Evolutionary conservation across 2,329 filamentous ascomycete species (phyloP).

Genomic region (Aspergillus sp.): DNA sequence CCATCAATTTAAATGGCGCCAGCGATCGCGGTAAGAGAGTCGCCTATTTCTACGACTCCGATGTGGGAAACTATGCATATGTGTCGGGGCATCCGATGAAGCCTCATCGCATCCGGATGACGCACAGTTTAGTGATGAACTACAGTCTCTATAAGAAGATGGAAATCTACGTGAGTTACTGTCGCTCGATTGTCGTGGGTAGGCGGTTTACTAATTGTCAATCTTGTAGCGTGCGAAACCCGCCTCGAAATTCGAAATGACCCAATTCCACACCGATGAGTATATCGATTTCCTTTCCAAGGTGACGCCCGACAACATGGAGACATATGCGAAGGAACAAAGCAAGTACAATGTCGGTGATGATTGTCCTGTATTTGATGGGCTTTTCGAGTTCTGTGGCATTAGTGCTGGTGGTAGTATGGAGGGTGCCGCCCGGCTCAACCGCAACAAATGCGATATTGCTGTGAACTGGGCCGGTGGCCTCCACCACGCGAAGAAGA

Average conservation of each 20-base stretch:
- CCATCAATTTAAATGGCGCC: conserved; percentile 50
- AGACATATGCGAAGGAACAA: conserved; percentile 85
- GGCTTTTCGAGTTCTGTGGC: conserved; percentile 69
- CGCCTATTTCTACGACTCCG: conserved; percentile 97
- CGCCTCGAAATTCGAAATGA: conserved; percentile 70
- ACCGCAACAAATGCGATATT: conserved; percentile 67
- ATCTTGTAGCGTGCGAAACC: conserved; percentile 70
- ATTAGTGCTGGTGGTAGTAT: conserved; percentile 70
- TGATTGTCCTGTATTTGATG: conserved; percentile 66
- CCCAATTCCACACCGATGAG: conserved; percentile 72
- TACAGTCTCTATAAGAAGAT: conserved; percentile 72
- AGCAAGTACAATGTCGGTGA: conserved; percentile 72
- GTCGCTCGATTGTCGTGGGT: background rate
- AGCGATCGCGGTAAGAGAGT: conserved; percentile 71
- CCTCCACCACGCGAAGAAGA: conserved; percentile 93
- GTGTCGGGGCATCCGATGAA: conserved; percentile 72
- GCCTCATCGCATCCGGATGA: conserved; percentile 67
- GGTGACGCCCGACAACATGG: conserved; percentile 98
- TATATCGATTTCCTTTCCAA: conserved; percentile 75
- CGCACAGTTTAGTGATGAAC: conserved; percentile 67
- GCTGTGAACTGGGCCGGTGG: conserved; percentile 88
- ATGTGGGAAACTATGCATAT: conserved; percentile 98
- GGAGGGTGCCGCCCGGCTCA: conserved; percentile 68
- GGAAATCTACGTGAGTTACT: conserved; percentile 64
- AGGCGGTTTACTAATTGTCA: conserved; percentile 18